phyloP scores from a whole-genome alignment of 371 early-diverging fungal genomes.

The Synchytrium microbalum region DNA sequence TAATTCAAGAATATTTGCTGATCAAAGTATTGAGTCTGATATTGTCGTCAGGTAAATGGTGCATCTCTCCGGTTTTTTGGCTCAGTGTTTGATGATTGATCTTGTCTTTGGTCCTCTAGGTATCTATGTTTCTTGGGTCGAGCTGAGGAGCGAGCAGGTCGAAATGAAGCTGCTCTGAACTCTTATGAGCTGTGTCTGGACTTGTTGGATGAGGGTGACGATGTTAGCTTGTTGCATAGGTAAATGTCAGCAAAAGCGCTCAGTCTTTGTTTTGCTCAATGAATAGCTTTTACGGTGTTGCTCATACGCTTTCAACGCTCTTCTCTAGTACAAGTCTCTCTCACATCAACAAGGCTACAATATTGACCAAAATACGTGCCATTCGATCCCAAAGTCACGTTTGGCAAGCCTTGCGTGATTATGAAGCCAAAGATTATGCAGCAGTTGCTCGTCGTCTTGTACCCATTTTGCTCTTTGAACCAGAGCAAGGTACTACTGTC shows the following conservation, averaged over 20 bases:
- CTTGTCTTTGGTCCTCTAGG: background rate
- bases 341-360: conserved; percentile 11
- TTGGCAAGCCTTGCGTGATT: conserved; percentile 34
- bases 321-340: conserved; percentile 16
- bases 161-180: background rate
- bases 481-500: background rate
- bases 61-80: background rate
- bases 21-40: background rate
- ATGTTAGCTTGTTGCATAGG: conserved; percentile 12
- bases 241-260: background rate
- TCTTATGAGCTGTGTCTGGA: conserved; percentile 34
- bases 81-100: background rate
- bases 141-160: conserved; percentile 33
- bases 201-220: conserved; percentile 22
- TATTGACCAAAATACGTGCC: conserved; percentile 1
- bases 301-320: too few relatives aligned
- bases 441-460: conserved; percentile 40
- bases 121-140: conserved; percentile 10
- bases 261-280: background rate
- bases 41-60: background rate
- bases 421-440: conserved; percentile 33
- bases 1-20: background rate
- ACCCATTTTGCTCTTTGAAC: conserved; percentile 24
- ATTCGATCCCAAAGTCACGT: conserved; percentile 30
- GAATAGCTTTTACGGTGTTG: too few relatives aligned